Evolutionary conservation across 495 filamentous ascomycete genomes (phyloP).

Genomic region (Hypoxylon fuscum): DNA sequence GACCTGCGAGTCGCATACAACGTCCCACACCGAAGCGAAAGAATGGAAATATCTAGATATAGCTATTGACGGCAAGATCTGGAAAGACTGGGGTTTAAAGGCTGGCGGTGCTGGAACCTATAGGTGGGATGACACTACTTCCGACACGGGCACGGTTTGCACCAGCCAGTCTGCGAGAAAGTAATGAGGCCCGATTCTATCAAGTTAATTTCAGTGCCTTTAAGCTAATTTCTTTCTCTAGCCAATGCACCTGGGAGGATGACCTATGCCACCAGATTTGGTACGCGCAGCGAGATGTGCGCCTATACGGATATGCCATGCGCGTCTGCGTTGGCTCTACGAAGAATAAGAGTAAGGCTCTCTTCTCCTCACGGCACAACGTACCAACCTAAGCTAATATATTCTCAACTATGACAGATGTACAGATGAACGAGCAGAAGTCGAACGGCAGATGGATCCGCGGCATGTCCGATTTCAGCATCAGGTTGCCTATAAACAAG

Average conservation of each 20-base stretch:
- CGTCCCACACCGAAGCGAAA: background rate
- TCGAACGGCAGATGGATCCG: background rate
- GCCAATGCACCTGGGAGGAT: constrained; percentile 2
- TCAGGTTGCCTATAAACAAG: constrained; percentile 3
- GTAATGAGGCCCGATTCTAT: background rate
- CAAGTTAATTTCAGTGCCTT: background rate
- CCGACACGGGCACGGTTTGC: background rate
- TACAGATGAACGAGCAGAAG: background rate
- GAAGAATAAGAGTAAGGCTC: background rate
- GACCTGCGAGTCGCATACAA: background rate
- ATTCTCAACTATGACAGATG: background rate
- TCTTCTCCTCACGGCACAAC: background rate
- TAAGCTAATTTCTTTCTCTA: background rate
- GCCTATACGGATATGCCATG: background rate
- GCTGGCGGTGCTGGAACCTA: background rate
- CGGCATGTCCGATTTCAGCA: constrained; percentile 1
- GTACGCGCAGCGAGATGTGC: constrained; percentile 5
- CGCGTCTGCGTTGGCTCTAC: background rate
- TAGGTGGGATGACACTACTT: background rate
- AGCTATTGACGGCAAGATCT: constrained; percentile 1
- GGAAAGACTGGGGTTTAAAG: background rate
- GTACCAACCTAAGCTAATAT: background rate
- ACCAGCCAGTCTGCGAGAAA: background rate
- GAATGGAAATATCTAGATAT: background rate
- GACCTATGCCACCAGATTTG: constrained; percentile 2